A percentile compares a stretch with the other conserved stretches of the same genome.
These are phyloP conservation scores for Phytophthora ramorum DNA, from an alignment of 352 stramenopile species.

Conservation along the genomic window DNA sequence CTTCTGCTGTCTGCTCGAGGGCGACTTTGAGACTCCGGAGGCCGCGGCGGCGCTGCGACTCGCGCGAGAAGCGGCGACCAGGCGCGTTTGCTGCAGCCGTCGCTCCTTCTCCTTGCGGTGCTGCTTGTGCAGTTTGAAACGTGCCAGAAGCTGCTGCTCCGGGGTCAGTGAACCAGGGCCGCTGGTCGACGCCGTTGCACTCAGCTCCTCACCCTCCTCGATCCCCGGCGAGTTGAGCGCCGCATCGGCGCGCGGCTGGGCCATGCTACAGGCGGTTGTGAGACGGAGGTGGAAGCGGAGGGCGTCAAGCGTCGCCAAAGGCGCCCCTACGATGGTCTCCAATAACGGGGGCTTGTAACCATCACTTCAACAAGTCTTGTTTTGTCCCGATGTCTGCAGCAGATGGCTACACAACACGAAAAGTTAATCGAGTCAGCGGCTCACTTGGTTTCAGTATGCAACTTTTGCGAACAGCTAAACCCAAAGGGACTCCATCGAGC, in stretches of 20 bases:
- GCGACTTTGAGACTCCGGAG: neutral
- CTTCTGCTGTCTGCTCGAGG: constrained; percentile 18
- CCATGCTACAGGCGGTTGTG: constrained; percentile 25
- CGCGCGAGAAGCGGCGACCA: constrained; percentile 32
- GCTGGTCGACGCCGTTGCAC: neutral
- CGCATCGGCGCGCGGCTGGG: constrained; percentile 13
- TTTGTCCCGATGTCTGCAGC: too few species aligned
- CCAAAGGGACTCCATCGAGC: neutral
- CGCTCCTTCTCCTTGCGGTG: constrained; percentile 72
- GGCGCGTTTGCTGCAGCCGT: constrained; percentile 63
- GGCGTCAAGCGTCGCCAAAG: constrained; percentile 22
- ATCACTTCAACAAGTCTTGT: constrained; percentile 2
- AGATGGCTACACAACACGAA: neutral
- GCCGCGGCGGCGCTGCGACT: constrained; percentile 30
- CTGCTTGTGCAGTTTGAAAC: constrained; percentile 85
- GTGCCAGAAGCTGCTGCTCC: constrained; percentile 70
- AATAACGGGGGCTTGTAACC: constrained; percentile 4
- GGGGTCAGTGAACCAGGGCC: constrained; percentile 24
- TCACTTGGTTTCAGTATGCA: constrained; percentile 1
- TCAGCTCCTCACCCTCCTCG: constrained; percentile 7
- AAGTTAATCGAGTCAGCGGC: constrained; percentile 12
- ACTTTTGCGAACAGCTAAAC: neutral
- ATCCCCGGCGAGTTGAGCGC: constrained; percentile 1
- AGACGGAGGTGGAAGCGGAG: neutral
- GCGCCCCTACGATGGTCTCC: constrained; percentile 9